These are phyloP conservation scores for Salix purpurea DNA, from an alignment of 345 rosid species.

Conservation along the genomic window DNA sequence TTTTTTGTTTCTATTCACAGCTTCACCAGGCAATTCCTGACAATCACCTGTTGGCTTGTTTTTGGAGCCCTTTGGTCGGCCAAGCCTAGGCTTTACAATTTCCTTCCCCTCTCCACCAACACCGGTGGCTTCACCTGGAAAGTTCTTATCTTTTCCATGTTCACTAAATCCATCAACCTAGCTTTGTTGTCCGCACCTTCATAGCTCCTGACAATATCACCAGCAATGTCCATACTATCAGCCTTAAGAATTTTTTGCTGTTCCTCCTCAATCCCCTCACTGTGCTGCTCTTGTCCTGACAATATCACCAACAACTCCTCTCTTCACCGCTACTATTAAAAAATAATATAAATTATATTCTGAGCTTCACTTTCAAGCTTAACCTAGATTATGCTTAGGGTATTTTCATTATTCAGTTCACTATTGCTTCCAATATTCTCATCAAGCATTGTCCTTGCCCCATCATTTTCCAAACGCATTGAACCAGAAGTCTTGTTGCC, in stretches of 20 bases:
- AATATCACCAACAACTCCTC: too few species aligned
- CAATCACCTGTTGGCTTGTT: background rate
- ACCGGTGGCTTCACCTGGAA: background rate
- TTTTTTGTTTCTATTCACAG: background rate
- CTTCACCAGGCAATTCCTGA: background rate
- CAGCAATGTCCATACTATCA: background rate
- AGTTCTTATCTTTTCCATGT: background rate
- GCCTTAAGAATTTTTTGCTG: background rate
- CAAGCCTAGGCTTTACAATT: background rate
- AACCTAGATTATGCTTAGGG: background rate
- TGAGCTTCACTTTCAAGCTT: too few species aligned
- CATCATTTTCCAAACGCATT: background rate
- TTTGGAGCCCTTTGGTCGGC: background rate
- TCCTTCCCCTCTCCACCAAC: background rate
- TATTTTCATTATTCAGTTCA: background rate
- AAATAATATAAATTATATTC: too few species aligned
- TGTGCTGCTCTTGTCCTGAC: too few species aligned
- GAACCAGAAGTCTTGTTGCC: background rate
- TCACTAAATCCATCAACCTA: background rate
- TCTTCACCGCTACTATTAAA: too few species aligned
- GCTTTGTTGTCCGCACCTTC: background rate
- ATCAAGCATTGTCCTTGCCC: background rate
- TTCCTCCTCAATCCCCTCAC: background rate
- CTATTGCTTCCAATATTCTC: background rate
- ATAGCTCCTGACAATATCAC: background rate